Base-by-base conservation (phyloP, 2,329 filamentous ascomycete species). In the Pyrenochaeta sp. region DNA sequence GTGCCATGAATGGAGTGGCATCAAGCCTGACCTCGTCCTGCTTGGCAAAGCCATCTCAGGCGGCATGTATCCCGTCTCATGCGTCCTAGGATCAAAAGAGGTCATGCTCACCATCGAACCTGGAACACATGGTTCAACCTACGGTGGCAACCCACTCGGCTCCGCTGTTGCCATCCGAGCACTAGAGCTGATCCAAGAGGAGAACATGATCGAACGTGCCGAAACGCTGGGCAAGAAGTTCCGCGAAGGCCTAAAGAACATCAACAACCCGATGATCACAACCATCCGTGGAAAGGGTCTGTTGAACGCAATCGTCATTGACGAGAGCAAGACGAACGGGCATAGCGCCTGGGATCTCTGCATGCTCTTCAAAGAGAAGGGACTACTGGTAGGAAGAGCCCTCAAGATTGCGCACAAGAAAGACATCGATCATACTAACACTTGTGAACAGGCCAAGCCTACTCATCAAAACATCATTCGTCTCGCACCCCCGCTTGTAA, bases 401-500 rank as follows among this genome's bases (percentile, higher is more conserved):
- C 72, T 76, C 37, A 76, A 75, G 53, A 75, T 77, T 62, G 70
- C 72, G 36, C 74, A 77, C 58, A 51, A 67, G n/a, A 64, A 61
- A 54, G 54, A 68, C 21, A 35, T 55, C 55, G 58, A 60, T 27
- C 45, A 54, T 58, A 60, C 63, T 77, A 57, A 75, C 60, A 46
- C 49, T 42, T 37, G 42, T 36, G 41, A 54, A 71, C 75, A 96
- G 92, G 95, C 95, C 69, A 99, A 99, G 85, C 95, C 95, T 27
- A 99, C 95, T 6, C 95, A 99, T 78, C 89, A 96, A 72, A 97
- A 98, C 78, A 98, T 99, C 76, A 99, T 99, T 75, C 90, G 95
- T 52, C 89, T 99, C 58, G 95, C 95, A n/a, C 95, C 95, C 41
- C 95, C 95, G 17, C 82, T 99, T 49, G 92, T 99, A 62, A 98